phyloP scores from a whole-genome alignment of 495 filamentous ascomycete species.

The Lepraria neglecta region DNA sequence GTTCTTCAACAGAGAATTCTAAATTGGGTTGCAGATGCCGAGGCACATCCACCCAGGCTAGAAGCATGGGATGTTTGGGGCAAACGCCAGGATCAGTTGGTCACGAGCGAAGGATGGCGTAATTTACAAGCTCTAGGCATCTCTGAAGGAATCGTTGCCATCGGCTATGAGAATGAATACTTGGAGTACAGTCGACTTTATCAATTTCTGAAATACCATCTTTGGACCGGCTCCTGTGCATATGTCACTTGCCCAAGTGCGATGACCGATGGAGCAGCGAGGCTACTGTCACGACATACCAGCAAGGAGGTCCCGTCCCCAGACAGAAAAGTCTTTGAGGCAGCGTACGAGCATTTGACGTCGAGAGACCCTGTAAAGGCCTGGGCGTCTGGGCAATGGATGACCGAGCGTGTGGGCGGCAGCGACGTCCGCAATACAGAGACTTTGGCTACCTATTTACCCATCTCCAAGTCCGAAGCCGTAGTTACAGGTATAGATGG shows the following conservation, averaged over 20 bases:
- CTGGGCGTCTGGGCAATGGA: conserved; percentile 81
- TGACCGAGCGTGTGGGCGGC: conserved; percentile 73
- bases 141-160: conserved; percentile 37
- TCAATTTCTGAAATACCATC: conserved; percentile 55
- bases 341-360: conserved; percentile 45
- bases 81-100: conserved; percentile 36
- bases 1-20: conserved; percentile 37
- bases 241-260: conserved; percentile 60
- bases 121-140: conserved; percentile 37
- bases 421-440: conserved; percentile 69
- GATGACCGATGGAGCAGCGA: conserved; percentile 67
- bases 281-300: conserved; percentile 41
- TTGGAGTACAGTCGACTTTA: conserved; percentile 45
- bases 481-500: conserved; percentile 32
- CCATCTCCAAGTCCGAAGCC: conserved; percentile 14
- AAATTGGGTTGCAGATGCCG: conserved; percentile 50
- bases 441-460: conserved; percentile 48
- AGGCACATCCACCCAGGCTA: conserved; percentile 51
- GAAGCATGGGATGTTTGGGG: conserved; percentile 32
- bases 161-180: conserved; percentile 38
- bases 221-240: conserved; percentile 57
- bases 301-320: conserved; percentile 39
- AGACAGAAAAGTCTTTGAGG: conserved; percentile 42
- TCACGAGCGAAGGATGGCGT: conserved; percentile 43
- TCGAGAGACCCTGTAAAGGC: conserved; percentile 51